Conservation (phyloP, 768 basidiomycete species). For the Austroboletus eburneus region DNA sequence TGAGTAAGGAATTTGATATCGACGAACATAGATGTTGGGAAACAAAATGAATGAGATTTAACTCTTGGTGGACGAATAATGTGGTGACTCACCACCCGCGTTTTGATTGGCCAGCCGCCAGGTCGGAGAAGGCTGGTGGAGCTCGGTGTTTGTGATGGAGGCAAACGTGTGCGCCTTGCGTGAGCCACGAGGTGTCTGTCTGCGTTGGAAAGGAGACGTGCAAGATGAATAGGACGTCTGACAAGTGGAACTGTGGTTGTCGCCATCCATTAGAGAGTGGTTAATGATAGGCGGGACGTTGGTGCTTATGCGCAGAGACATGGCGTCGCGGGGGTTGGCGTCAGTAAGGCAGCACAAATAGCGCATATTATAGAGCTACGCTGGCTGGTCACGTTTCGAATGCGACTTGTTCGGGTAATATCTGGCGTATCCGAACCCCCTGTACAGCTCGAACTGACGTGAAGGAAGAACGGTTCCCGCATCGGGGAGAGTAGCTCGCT, state of each 20-base stretch:
- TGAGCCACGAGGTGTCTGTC: constrained; percentile 24
- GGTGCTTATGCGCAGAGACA: constrained; percentile 31
- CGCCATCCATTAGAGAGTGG: constrained; percentile 15
- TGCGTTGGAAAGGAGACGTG: constrained; percentile 19
- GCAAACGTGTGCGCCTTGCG: constrained; percentile 33
- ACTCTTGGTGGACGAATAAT: constrained; percentile 10
- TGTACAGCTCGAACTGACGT: constrained; percentile 11
- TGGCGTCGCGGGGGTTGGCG: constrained; percentile 14
- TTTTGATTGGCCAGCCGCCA: constrained; percentile 24
- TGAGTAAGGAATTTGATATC: constrained; percentile 20
- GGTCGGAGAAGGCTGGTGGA: constrained; percentile 26
- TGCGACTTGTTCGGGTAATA: constrained; percentile 8
- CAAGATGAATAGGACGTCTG: constrained; percentile 16
- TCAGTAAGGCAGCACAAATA: background rate
- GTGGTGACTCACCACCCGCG: constrained; percentile 26
- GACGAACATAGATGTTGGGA: constrained; percentile 16
- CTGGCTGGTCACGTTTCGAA: constrained; percentile 26
- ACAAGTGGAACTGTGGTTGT: constrained; percentile 10
- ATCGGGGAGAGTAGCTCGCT: constrained; percentile 16
- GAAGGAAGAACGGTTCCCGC: constrained; percentile 11
- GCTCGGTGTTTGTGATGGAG: constrained; percentile 30
- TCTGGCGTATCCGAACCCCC: constrained; percentile 8
- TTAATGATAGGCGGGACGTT: constrained; percentile 23
- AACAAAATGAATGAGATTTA: constrained; percentile 22
- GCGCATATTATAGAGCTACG: constrained; percentile 20